phyloP scores from a whole-genome alignment of 2,329 filamentous ascomycete genomes.

The Calonectria honghensis region DNA sequence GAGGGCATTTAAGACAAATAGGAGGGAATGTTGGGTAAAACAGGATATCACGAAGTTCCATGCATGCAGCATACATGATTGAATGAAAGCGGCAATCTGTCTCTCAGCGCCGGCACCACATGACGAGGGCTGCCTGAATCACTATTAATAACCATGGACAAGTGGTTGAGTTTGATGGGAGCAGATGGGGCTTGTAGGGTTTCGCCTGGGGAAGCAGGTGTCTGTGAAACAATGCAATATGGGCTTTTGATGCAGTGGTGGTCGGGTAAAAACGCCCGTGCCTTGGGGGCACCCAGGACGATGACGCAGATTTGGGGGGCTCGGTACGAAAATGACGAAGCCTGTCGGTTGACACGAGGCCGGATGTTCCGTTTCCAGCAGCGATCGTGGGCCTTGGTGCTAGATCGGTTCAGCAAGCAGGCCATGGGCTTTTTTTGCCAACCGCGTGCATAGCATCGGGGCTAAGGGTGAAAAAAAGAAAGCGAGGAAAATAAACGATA shows the following conservation, averaged over 20 bases:
- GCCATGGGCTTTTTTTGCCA: constrained; percentile 5
- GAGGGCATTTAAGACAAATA: constrained; percentile 21
- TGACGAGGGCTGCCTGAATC: constrained; percentile 15
- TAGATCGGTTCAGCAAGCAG: constrained; percentile 16
- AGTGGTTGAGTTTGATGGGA: constrained; percentile 31
- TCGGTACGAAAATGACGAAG: constrained; percentile 27
- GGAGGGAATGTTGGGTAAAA: constrained; percentile 21
- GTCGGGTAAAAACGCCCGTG: constrained; percentile 29
- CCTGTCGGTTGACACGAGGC: neutral
- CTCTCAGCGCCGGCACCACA: constrained; percentile 14
- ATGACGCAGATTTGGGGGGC: constrained; percentile 29
- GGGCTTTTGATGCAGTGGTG: constrained; percentile 15
- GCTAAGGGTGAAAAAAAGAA: neutral
- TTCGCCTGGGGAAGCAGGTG: constrained; percentile 26
- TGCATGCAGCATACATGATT: constrained; percentile 20
- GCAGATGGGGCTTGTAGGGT: constrained; percentile 16
- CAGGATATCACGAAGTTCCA: constrained; percentile 25
- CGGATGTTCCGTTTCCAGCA: constrained; percentile 26
- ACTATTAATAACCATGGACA: constrained; percentile 37
- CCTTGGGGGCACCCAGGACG: constrained; percentile 2
- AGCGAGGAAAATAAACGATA: neutral
- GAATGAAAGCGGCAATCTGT: constrained; percentile 37
- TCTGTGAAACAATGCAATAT: constrained; percentile 38
- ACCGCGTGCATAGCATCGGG: neutral
- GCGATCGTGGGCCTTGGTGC: constrained; percentile 20